These are phyloP conservation scores for Cryphonectria nitschkei DNA, from an alignment of 2,329 filamentous ascomycete species.

Conservation along the genomic window DNA sequence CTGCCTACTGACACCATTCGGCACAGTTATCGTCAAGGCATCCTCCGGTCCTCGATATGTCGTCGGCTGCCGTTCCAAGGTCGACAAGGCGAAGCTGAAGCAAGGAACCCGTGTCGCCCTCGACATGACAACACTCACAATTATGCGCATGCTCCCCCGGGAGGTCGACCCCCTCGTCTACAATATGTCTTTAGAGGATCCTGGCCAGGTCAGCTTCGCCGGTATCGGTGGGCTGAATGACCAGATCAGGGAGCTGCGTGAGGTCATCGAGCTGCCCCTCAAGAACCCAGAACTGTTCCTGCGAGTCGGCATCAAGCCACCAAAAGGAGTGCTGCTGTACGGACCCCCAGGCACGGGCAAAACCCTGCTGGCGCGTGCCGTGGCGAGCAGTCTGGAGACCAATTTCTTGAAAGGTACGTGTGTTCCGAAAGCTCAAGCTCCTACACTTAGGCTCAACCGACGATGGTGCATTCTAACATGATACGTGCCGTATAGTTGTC, in stretches of 20 bases:
- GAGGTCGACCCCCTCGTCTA: slow-evolving; percentile 98
- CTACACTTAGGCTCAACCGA: not conserved
- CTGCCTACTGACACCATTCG: slow-evolving; percentile 23
- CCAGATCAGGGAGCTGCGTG: slow-evolving; percentile 94
- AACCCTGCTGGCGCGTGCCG: slow-evolving; percentile 89
- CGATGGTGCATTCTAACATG: slow-evolving; percentile 3
- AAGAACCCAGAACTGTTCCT: slow-evolving; percentile 99
- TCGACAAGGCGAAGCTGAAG: slow-evolving; percentile 96
- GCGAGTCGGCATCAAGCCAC: slow-evolving; percentile 96
- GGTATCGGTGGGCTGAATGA: slow-evolving; percentile 98
- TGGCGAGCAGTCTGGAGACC: slow-evolving; percentile 94
- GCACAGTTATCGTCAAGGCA: slow-evolving; percentile 92
- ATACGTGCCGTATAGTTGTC: slow-evolving; percentile 66
- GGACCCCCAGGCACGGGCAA: slow-evolving; percentile 97
- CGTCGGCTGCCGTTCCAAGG: slow-evolving; percentile 96
- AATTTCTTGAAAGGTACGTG: slow-evolving; percentile 92
- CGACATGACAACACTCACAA: slow-evolving; percentile 99
- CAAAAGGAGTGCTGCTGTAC: slow-evolving; percentile 95
- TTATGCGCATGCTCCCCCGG: slow-evolving; percentile 99
- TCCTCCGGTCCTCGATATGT: slow-evolving; percentile 97
- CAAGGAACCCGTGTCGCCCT: slow-evolving; percentile 96
- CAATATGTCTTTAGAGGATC: slow-evolving; percentile 99
- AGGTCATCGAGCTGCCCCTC: slow-evolving; percentile 95
- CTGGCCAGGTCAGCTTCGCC: slow-evolving; percentile 95
- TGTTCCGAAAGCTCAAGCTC: not conserved